Conservation (phyloP, 805 yeast species). For the Pichia sporocuriosa region DNA sequence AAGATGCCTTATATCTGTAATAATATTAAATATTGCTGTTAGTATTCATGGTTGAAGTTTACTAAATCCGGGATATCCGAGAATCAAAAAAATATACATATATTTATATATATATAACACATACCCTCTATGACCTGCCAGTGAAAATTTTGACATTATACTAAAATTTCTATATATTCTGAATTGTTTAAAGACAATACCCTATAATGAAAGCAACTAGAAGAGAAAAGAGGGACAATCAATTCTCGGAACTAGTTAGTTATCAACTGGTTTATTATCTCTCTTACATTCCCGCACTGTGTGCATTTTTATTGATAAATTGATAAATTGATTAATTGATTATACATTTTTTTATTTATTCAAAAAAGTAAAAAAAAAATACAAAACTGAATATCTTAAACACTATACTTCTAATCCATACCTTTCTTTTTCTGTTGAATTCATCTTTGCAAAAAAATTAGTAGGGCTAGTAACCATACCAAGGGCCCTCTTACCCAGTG, state of each 20-base stretch:
- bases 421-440: slow-evolving; percentile 33
- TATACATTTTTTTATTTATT: no score
- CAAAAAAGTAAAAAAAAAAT: no score
- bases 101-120: slow-evolving; percentile 5
- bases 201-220: no score
- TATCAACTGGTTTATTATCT: no score
- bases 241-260: no score
- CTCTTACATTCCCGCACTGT: no score
- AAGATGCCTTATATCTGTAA: slow-evolving; percentile 20
- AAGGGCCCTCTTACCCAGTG: slow-evolving; percentile 64
- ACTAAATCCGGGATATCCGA: background rate
- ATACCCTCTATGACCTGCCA: slow-evolving; percentile 30
- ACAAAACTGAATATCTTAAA: no score
- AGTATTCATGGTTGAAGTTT: slow-evolving; percentile 1
- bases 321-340: no score
- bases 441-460: slow-evolving; percentile 47
- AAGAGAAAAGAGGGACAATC: background rate
- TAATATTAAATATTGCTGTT: background rate
- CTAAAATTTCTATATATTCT: no score
- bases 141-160: background rate
- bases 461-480: slow-evolving; percentile 75
- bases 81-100: background rate
- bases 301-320: background rate
- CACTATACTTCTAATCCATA: slow-evolving; percentile 24
- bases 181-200: no score